Evolutionary conservation across 2,329 filamentous ascomycete species (phyloP), one percentile per base, ranked within the genome.

Genomic region (Xylariaceae sp.): DNA sequence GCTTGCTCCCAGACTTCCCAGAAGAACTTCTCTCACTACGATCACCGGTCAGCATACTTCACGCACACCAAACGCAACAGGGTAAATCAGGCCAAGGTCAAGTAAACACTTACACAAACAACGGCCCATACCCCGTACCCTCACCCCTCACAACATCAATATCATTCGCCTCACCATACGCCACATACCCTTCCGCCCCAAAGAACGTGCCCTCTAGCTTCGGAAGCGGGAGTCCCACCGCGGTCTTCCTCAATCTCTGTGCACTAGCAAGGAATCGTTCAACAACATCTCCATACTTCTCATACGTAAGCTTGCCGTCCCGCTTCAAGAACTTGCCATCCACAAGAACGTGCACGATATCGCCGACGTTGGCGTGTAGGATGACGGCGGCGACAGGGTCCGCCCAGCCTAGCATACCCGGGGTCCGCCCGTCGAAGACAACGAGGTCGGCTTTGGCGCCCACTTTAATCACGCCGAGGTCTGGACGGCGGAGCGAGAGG

Each of bases 381-480:
- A 86, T 78, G 1, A 86, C 72, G 0, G 83, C 83, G 0, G 82
- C 82, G 3, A 86, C 75, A 0, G 82, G 81, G 53, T 86, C 82
- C 5, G 61, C 70, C 81, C 82, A 85, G 3, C 83, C 83, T 0
- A 85, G 70, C 64, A 86, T 70, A 1, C 73, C 72, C 0, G 82
- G 81, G 0, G 76, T 74, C 1, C 75, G 70, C 0, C 79, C 80
- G 55, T 84, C 74, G 71, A 80, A 85, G 0, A 85, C 73, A 0
- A 84, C 73, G 1, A 86, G 47, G 61, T 86, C 82, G 0, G 82
- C 82, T 65, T 83, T 83, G 11, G 82, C 81, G 4, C 82, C 82
- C 1, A 68, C 68, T 0, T 66, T 66, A 19, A 85, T 71, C 29
- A 80, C 72, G 19, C 83, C 82, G 0, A 86, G 69, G 61, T 85